A percentile compares a stretch with the other conserved stretches of the same genome.
Evolutionary conservation across 768 basidiomycete genomes (phyloP).

Genomic region (Auricularia sp.): DNA sequence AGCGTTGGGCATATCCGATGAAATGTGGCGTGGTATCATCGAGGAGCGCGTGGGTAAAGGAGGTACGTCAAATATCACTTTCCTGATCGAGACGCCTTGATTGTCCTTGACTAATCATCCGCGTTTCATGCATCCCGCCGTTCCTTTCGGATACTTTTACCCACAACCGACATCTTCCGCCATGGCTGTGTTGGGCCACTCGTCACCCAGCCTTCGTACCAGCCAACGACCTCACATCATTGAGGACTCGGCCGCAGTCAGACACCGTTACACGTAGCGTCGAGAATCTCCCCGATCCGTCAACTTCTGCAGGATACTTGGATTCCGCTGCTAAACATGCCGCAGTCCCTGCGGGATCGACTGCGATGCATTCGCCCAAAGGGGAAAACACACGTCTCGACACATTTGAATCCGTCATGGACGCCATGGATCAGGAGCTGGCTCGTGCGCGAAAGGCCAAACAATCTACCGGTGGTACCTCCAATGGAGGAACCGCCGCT

Average conservation of each 20-base stretch:
- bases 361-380: neutral
- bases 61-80: constrained; percentile 40
- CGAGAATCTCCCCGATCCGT: neutral
- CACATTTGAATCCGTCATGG: constrained; percentile 94
- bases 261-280: neutral
- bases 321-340: neutral
- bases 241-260: neutral
- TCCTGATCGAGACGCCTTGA: constrained; percentile 3
- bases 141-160: neutral
- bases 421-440: constrained; percentile 85
- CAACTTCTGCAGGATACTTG: neutral
- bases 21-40: constrained; percentile 85
- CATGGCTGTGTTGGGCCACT: neutral
- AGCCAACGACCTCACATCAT: neutral
- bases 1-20: constrained; percentile 76
- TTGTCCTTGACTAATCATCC: neutral
- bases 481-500: neutral
- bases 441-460: constrained; percentile 30
- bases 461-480: neutral
- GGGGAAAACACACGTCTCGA: constrained; percentile 32
- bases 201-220: neutral
- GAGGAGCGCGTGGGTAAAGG: constrained; percentile 67
- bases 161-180: neutral
- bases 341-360: neutral
- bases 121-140: neutral